Evolutionary conservation across 2,329 filamentous ascomycete species (phyloP), one percentile per base, ranked within the genome.

Genomic region (Pseudocercospora fuligena): DNA sequence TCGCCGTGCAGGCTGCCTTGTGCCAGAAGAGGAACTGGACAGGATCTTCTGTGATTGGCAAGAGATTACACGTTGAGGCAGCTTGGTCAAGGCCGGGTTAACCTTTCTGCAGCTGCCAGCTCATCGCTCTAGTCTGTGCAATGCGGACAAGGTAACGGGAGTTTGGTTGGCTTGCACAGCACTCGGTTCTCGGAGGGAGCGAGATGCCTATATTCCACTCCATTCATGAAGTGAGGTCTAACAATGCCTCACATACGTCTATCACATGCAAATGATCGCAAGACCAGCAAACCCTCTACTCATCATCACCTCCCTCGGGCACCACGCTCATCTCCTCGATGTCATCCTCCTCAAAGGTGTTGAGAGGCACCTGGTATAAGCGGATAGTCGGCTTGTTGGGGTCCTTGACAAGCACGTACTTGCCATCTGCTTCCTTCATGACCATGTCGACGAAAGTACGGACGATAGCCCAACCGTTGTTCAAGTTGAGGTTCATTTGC

Each of bases 391-490:
- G 88, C 89, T 97, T 98, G 87, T 99, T 99, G 66, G 95, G 95
- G 81, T 99, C 95, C 90, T 90, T 90, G 76, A 90, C 85, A 27
- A 90, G 82, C 21, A 95, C 89, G 74, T 92, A 95, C 83, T 94
- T 94, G 80, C 90, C 91, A 58, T 79, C 78, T 9, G 68, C 69
- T 73, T 93, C 88, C 80, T 89, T 88, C 74, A 93, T 86, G 76
- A 90, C 91, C 91, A 98, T 96, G 82, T 99, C 95, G 74, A 93
- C 92, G 77, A 99, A 97, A 60, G 95, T 99, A 73, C 95, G 92
- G 67, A 99, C 95, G 72, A 99, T 98, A 80, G 95, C 95, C 95
- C 95, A 99, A 70, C 95, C 95, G 82, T 99, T 99, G 82, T 91
- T 92, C 65, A 98, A 87, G 76, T 94, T 96, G 76, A 99, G 83